Base-by-base conservation (phyloP, 2,329 filamentous ascomycete genomes). In the Colletotrichum scovillei region DNA sequence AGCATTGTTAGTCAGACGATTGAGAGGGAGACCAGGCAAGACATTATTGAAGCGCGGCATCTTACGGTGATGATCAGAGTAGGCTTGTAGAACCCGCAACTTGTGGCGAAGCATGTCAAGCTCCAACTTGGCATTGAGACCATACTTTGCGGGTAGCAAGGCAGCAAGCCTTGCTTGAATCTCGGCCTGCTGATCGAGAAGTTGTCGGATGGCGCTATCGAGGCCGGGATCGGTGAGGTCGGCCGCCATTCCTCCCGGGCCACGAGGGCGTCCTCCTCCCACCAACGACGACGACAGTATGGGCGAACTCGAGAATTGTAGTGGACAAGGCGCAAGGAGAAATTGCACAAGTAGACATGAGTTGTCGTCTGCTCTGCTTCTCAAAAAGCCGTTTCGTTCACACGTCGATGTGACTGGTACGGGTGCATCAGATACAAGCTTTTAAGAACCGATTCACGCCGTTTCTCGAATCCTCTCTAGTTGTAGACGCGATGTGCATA, bases 21-120 rank as follows among this genome's bases (percentile, higher is more conserved):
- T 59, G 55, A 65, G 14, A 75, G 49, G 24, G 6, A 62, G 56
- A 53, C 22, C 64, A 63, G 30, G 60, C 76, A 77, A 82, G 11
- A 9, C 8, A n/a, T 49, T 49, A 9, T 49, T n/a, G 7, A 16
- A 19, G 42, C 42, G 42, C 19, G 19, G 42, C 8, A 52, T 59
- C 85, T 82, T 82, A 90, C 89, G 84, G 78, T 88, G 84, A 72
- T 83, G 84, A 75, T 86, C 82, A 66, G 84, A 84, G 79, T 87
- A 87, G 68, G 81, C 80, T 76, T 87, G 84, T 69, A 91, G 81
- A 56, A 86, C 83, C 71, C 83, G 85, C 68, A 87, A 81, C 80
- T 90, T 91, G 80, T 88, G 85, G 72, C 86, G 88, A 77, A 91
- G 81, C 86, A 90, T 89, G 64, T 85, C 83, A 32, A 89, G 81